A percentile compares a stretch with the other conserved stretches of the same genome.
These are phyloP conservation scores for Neurospora cerealis DNA, from an alignment of 495 filamentous ascomycete species.

Conservation along the genomic window DNA sequence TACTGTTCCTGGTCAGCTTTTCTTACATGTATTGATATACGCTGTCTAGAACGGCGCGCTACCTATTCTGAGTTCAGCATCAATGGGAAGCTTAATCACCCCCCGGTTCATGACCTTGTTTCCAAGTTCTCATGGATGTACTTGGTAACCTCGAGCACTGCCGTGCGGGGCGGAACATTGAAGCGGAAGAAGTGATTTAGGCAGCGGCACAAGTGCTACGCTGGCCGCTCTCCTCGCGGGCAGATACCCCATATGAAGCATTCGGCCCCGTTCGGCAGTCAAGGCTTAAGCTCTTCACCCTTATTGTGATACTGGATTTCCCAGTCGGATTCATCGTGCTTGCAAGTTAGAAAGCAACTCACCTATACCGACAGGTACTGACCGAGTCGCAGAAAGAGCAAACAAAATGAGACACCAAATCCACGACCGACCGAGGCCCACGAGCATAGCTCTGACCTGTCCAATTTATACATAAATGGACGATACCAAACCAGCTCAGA, in stretches of 20 bases:
- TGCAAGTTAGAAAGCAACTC: not conserved
- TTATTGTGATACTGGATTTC: not conserved
- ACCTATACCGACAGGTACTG: not conserved
- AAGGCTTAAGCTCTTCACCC: not conserved
- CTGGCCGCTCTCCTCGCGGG: not conserved
- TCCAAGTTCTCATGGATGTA: not conserved
- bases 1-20: not conserved
- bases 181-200: not conserved
- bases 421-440: not conserved
- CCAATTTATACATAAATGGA: slow-evolving; percentile 46
- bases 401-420: not conserved
- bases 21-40: not conserved
- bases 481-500: slow-evolving; percentile 41
- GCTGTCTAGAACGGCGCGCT: not conserved
- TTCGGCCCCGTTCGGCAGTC: not conserved
- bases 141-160: not conserved
- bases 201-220: not conserved
- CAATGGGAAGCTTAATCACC: not conserved
- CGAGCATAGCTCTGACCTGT: not conserved
- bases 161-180: not conserved
- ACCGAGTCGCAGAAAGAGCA: not conserved
- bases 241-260: not conserved
- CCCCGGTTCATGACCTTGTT: not conserved
- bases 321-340: not conserved
- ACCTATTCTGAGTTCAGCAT: not conserved